Percentiles rank a stretch among this genome's conserved stretches.
phyloP scores from a whole-genome alignment of 108 stramenopile genomes.

The Epithemia pelagica region DNA sequence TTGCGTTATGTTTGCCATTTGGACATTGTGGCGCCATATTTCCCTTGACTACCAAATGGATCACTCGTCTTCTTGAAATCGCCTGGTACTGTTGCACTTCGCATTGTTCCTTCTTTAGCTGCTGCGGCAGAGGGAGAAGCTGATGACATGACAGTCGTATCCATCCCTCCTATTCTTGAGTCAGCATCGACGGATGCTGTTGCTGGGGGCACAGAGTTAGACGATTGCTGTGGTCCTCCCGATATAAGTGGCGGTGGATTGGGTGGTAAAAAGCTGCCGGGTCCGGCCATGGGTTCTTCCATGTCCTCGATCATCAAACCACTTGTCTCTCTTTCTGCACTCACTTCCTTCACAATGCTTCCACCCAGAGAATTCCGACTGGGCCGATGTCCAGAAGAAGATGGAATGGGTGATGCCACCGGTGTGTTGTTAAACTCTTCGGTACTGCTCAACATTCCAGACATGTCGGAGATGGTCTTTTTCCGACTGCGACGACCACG shows the following conservation, averaged over 20 bases:
- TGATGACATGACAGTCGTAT: not conserved
- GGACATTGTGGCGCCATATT: slow-evolving; percentile 18
- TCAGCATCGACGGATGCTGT: slow-evolving; percentile 1
- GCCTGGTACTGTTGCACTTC: slow-evolving; percentile 68
- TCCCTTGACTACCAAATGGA: slow-evolving; percentile 42
- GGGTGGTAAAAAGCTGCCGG: not conserved
- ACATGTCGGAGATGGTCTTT: slow-evolving; percentile 78
- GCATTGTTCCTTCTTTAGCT: slow-evolving; percentile 31
- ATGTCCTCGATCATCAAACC: slow-evolving; percentile 6
- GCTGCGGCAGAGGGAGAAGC: slow-evolving; percentile 39
- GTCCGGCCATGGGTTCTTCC: not conserved
- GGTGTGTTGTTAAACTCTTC: slow-evolving; percentile 8
- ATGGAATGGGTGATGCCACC: not conserved
- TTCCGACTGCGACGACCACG: slow-evolving; percentile 61
- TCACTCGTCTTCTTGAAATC: slow-evolving; percentile 64
- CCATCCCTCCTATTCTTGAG: slow-evolving; percentile 12
- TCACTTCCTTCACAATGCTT: slow-evolving; percentile 16
- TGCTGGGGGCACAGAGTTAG: not conserved
- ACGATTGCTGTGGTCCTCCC: slow-evolving; percentile 6
- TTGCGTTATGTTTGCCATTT: not conserved
- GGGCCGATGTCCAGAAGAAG: not conserved
- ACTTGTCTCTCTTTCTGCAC: slow-evolving; percentile 10
- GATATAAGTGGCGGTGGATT: slow-evolving; percentile 5
- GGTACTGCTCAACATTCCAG: slow-evolving; percentile 49
- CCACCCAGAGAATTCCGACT: not conserved